A percentile compares a stretch with the other conserved stretches of the same genome.
These are phyloP conservation scores for Termitomyces sp. DNA, from an alignment of 768 basidiomycete species.

Conservation along the genomic window DNA sequence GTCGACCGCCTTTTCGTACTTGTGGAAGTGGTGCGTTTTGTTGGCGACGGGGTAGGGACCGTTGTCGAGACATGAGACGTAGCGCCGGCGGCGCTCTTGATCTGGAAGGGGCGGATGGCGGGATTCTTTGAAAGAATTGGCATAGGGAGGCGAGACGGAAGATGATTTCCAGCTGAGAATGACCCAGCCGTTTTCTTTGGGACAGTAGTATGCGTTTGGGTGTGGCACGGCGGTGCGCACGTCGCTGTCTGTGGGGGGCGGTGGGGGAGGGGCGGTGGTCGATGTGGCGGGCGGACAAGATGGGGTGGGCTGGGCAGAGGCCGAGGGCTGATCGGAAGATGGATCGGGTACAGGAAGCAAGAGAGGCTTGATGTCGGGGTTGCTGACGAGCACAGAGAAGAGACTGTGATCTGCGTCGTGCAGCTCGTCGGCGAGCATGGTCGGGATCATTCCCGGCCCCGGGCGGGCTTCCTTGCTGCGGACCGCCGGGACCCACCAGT, in stretches of 20 bases:
- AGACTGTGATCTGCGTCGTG: slow-evolving; percentile 72
- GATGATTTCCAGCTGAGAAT: slow-evolving; percentile 67
- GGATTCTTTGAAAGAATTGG: slow-evolving; percentile 33
- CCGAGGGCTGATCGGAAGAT: not conserved
- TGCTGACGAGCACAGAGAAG: slow-evolving; percentile 48
- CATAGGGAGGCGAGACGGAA: slow-evolving; percentile 53
- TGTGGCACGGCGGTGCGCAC: slow-evolving; percentile 70
- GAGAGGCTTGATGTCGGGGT: slow-evolving; percentile 16
- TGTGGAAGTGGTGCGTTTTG: slow-evolving; percentile 79
- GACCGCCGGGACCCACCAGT: slow-evolving; percentile 62
- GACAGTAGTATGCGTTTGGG: slow-evolving; percentile 79
- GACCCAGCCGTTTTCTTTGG: slow-evolving; percentile 80
- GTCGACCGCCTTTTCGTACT: slow-evolving; percentile 65
- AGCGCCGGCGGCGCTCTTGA: slow-evolving; percentile 39
- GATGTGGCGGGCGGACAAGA: not conserved
- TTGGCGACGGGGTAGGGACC: slow-evolving; percentile 41
- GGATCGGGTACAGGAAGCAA: not conserved
- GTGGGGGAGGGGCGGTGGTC: slow-evolving; percentile 21
- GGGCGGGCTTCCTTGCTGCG: slow-evolving; percentile 47
- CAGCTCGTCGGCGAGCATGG: slow-evolving; percentile 57
- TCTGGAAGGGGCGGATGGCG: slow-evolving; percentile 45
- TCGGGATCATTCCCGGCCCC: slow-evolving; percentile 65
- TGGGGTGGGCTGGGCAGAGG: not conserved
- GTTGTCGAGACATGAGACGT: slow-evolving; percentile 46
- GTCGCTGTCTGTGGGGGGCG: slow-evolving; percentile 55